phyloP scores from a whole-genome alignment of 2,329 filamentous ascomycete species.

The Hypoxylon sp. region DNA sequence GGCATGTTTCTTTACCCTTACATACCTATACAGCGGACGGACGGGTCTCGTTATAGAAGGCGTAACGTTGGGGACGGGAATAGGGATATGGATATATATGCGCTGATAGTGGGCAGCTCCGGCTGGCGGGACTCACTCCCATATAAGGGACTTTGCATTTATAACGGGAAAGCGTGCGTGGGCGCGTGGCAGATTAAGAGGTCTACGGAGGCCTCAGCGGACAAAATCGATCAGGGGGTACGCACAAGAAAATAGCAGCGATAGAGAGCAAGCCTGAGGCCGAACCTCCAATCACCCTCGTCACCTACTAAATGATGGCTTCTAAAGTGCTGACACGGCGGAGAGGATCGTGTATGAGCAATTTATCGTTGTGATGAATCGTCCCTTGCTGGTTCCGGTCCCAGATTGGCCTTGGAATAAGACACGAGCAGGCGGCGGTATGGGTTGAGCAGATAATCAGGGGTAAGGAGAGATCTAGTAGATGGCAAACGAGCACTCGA shows the following conservation, averaged over 20 bases:
- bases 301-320: not conserved
- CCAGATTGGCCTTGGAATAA: not conserved
- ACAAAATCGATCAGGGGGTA: conserved; percentile 19
- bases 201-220: conserved; percentile 6
- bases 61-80: not conserved
- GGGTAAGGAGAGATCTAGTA: not conserved
- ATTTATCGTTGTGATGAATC: not conserved
- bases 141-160: conserved; percentile 28
- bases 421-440: not conserved
- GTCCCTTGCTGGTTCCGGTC: not conserved
- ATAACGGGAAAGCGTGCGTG: conserved; percentile 12
- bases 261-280: not conserved
- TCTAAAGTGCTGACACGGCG: not conserved
- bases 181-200: conserved; percentile 3
- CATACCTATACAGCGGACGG: conserved; percentile 10
- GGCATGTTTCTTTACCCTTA: conserved; percentile 9
- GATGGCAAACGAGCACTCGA: not conserved
- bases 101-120: not conserved
- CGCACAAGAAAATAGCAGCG: conserved; percentile 7
- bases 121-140: not conserved
- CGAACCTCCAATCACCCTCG: not conserved
- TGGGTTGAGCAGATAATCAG: not conserved
- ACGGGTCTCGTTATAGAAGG: conserved; percentile 8
- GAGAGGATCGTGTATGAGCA: not conserved
- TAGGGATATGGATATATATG: not conserved